Base-by-base conservation (phyloP, 176 grass and related monocot species). In the Pontederia crassipes region DNA sequence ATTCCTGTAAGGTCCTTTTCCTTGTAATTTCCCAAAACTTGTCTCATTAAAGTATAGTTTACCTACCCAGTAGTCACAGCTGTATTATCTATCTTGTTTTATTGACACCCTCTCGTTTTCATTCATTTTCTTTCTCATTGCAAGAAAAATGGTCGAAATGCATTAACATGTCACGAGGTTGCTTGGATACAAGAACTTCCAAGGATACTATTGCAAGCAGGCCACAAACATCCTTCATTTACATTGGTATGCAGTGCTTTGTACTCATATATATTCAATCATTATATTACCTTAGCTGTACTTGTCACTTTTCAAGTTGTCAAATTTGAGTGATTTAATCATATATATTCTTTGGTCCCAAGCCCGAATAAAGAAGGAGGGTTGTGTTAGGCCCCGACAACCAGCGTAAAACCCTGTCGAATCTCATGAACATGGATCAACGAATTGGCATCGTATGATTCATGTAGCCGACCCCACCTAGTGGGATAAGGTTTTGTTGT, bases 121-220 rank as follows among this genome's bases (percentile, higher is more conserved):
- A 45, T 26, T 28, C 18, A 27, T 59, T 16, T 15, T 65, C 17
- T 20, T 27, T 7, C 50, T 65, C 20, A 29, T 51, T 65, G 17
- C 62, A 65, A 65, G 62, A 65, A 20, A 15, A 65, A 11, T 20
- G 50, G 50, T 28, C n/a, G 8, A 27, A 20, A 48, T 13, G 1
- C 28, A 24, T 20, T 27, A 7, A 51, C 40, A n/a, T 45, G 11
- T 65, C 18, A 65, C 15, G 18, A 51, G 10, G 49, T 65, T 49
- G 17, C 62, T 65, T 65, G 62, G 62, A 65, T 65, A 24, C 48
- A 48, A 50, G 62, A 65, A 20, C 46, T 65, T 51, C 62, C 62
- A 2, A 50, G 18, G 17, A 20, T 65, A 13, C 24, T 65, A 50
- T 28, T 50, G 46, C 46, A 50, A 46, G 18, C 28, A 51, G 20